Percentiles rank a stretch among this genome's conserved stretches.
These are phyloP conservation scores for Fusarium gaditjirri DNA, from an alignment of 2,329 filamentous ascomycete species.

Conservation along the genomic window DNA sequence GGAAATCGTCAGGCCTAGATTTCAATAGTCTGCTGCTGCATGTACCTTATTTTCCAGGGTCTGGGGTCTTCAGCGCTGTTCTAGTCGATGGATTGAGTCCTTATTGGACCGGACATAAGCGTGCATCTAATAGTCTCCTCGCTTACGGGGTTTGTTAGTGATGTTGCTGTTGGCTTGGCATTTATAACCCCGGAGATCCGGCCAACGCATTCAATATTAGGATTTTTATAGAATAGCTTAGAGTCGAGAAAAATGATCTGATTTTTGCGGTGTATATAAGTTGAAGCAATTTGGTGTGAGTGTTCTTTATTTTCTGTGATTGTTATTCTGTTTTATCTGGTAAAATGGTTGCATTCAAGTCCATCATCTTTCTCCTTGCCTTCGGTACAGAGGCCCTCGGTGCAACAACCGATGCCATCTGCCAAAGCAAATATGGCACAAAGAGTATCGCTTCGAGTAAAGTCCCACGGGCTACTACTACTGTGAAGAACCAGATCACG, in stretches of 20 bases:
- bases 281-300: accelerated
- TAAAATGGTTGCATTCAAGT: not conserved
- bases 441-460: not conserved
- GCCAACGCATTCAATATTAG: not conserved
- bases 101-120: not conserved
- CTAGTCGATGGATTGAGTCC: not conserved
- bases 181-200: not conserved
- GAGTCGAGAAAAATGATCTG: not conserved
- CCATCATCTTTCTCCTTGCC: not conserved
- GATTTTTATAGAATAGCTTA: not conserved
- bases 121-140: not conserved
- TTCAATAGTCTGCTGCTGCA: not conserved
- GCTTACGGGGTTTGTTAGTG: not conserved
- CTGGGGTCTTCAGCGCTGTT: not conserved
- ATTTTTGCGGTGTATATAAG: not conserved
- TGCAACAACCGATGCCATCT: not conserved
- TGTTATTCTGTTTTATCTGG: not conserved
- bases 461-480: not conserved
- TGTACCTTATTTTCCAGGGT: not conserved
- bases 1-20: not conserved
- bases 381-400: not conserved
- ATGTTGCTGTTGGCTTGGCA: not conserved
- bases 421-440: not conserved
- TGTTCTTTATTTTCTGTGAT: accelerated
- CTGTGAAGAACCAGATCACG: not conserved